Evolutionary conservation across 148 eudicot species (phyloP).

Genomic region (Camellia sinensis): DNA sequence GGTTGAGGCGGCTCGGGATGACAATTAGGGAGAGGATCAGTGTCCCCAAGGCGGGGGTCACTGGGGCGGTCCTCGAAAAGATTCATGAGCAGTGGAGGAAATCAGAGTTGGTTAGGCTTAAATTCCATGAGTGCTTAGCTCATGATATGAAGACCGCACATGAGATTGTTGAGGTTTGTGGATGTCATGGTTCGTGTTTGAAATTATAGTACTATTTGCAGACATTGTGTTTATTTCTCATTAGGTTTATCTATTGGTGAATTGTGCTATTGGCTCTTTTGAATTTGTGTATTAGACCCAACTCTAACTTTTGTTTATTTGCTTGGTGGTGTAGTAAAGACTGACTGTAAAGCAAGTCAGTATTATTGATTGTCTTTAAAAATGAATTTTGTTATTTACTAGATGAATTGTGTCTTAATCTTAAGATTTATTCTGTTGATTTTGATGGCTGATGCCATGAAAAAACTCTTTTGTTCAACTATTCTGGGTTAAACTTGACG

Average conservation of each 20-base stretch:
- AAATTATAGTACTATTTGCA: not conserved
- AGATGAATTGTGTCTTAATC: not conserved
- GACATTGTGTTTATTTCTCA: not conserved
- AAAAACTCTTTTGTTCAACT: too few relatives aligned
- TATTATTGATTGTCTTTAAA: too few relatives aligned
- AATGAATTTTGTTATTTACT: not conserved
- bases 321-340: not conserved
- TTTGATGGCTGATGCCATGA: not conserved
- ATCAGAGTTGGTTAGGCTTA: slow-evolving; percentile 81
- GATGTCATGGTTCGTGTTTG: not conserved
- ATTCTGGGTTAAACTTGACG: too few relatives aligned
- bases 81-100: slow-evolving; percentile 91
- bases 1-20: slow-evolving; percentile 86
- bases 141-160: slow-evolving; percentile 97
- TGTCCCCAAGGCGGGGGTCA: slow-evolving; percentile 91
- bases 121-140: slow-evolving; percentile 84
- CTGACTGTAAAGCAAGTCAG: not conserved
- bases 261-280: not conserved
- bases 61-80: slow-evolving; percentile 72
- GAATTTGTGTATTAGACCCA: not conserved
- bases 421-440: too few relatives aligned
- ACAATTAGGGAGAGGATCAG: slow-evolving; percentile 73
- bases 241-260: not conserved
- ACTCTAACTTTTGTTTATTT: not conserved
- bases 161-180: slow-evolving; percentile 85